Percentiles rank a stretch among this genome's conserved stretches.
phyloP scores from a whole-genome alignment of 2,329 filamentous ascomycete genomes.

The Spiromastix sp. region DNA sequence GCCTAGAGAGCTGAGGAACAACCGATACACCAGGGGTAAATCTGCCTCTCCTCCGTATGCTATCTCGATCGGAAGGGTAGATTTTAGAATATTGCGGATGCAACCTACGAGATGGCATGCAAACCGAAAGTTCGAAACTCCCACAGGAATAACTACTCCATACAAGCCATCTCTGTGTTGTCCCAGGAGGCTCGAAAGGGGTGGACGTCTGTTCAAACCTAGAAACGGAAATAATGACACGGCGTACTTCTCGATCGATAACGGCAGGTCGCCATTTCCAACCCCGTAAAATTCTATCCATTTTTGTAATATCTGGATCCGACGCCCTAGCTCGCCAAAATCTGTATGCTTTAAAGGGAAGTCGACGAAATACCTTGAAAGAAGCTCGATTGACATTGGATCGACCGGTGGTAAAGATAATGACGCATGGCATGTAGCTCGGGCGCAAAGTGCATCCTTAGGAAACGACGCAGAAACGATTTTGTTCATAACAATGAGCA shows the following conservation, averaged over 20 bases:
- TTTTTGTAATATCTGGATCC: constrained; percentile 2
- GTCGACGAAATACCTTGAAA: constrained; percentile 5
- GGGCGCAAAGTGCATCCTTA: too few relatives aligned
- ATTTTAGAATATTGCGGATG: constrained; percentile 11
- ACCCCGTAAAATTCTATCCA: background rate
- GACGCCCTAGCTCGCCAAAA: constrained; percentile 5
- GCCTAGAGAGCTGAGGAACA: constrained; percentile 5
- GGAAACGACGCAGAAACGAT: too few relatives aligned
- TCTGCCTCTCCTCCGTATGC: constrained; percentile 14
- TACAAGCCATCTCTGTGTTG: background rate
- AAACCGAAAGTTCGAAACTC: constrained; percentile 7
- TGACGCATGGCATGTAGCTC: background rate
- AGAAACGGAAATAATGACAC: too few relatives aligned
- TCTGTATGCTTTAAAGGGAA: background rate
- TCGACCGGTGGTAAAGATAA: background rate
- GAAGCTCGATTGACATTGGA: background rate
- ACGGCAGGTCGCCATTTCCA: too few relatives aligned
- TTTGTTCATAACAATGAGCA: too few relatives aligned
- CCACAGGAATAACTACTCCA: constrained; percentile 11
- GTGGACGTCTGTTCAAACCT: too few relatives aligned
- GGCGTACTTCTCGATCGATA: too few relatives aligned
- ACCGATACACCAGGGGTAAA: constrained; percentile 6
- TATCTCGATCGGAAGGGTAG: constrained; percentile 14
- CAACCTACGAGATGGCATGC: constrained; percentile 12
- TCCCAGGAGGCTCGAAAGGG: constrained; percentile 1